These are phyloP conservation scores for Mitragyna speciosa DNA, from an alignment of 257 asterid species.

Conservation along the genomic window DNA sequence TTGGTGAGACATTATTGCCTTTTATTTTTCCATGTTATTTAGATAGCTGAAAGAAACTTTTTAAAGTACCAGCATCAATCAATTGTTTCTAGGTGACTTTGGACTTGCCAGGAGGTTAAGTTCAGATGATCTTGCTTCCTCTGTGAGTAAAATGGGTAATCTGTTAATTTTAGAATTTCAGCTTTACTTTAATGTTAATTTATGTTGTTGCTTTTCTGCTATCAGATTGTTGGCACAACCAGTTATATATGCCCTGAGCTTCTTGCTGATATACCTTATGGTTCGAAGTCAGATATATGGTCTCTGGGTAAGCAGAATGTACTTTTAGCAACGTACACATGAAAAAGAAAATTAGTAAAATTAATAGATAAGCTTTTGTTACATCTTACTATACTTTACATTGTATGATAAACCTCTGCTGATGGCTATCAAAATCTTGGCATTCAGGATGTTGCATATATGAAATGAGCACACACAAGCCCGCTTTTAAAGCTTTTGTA, in stretches of 20 bases:
- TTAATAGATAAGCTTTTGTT: neutral
- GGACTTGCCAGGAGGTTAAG: constrained; percentile 89
- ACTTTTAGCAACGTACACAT: neutral
- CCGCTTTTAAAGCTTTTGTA: constrained; percentile 98
- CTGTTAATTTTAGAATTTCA: constrained; percentile 10
- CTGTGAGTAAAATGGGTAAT: constrained; percentile 51
- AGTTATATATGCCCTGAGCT: constrained; percentile 98
- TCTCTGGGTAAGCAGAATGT: constrained; percentile 64
- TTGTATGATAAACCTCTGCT: constrained; percentile 9
- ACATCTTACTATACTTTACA: neutral
- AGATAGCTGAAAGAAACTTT: neutral
- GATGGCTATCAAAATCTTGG: constrained; percentile 20
- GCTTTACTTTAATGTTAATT: constrained; percentile 19
- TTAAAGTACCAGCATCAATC: neutral
- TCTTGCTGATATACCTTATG: constrained; percentile 93
- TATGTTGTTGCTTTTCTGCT: constrained; percentile 18
- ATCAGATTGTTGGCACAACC: constrained; percentile 93
- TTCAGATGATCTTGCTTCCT: constrained; percentile 88
- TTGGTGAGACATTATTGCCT: constrained; percentile 49
- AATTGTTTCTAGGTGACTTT: constrained; percentile 68
- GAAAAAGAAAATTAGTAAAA: neutral
- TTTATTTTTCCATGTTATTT: constrained; percentile 7
- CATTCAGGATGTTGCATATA: constrained; percentile 88
- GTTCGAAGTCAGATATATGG: constrained; percentile 93
- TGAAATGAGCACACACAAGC: constrained; percentile 86